Evolutionary conservation across 306 rosid species (phyloP), one percentile per base, ranked within the genome.

Genomic region (Begonia masoniana): DNA sequence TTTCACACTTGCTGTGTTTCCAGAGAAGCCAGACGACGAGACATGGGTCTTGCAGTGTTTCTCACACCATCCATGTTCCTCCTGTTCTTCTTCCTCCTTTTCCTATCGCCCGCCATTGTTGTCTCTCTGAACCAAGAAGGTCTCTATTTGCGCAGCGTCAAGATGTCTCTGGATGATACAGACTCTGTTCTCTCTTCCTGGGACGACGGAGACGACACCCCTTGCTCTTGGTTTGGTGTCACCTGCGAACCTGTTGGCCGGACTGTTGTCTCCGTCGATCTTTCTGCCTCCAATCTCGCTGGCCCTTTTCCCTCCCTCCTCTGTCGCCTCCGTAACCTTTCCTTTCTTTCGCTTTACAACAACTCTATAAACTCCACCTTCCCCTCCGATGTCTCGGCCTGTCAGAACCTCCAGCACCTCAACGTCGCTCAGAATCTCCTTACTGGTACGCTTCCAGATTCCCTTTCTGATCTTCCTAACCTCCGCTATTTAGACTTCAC

Each of bases 351-450:
- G 15, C 68, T 91, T 59, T 71, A 3, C 67, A 83, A 83, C 73
- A 91, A 85, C 82, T 76, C 85, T 74, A 73, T 91, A 55, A 74
- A 73, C 73, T 50, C 77, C 58, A 55, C 80, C n/a, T 85, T 85
- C 36, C 81, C 92, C 2, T 17, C 24, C 0, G 70, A 68, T 0
- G 60, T 85, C 66, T 65, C 88, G 50, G 46, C 68, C 23, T 91
- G 96, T 57, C 49, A 16, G 7, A 31, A 14, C 16, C 85, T 91
- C 59, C 15, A 50, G 15, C 76, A 69, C 57, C 85, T 91, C 24
- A 88, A 91, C 78, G 84, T 91, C 54, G 46, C 92, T 12, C 85
- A 91, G 71, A 91, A 91, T 54, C 84, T 85, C 47, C 82, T 91
- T 69, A 77, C 88, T 12, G 94, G 97, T 12, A 0, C 68, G 4